A percentile compares a stretch with the other conserved stretches of the same genome.
phyloP scores from a whole-genome alignment of 306 rosid species.

The Begonia fuchsioides region DNA sequence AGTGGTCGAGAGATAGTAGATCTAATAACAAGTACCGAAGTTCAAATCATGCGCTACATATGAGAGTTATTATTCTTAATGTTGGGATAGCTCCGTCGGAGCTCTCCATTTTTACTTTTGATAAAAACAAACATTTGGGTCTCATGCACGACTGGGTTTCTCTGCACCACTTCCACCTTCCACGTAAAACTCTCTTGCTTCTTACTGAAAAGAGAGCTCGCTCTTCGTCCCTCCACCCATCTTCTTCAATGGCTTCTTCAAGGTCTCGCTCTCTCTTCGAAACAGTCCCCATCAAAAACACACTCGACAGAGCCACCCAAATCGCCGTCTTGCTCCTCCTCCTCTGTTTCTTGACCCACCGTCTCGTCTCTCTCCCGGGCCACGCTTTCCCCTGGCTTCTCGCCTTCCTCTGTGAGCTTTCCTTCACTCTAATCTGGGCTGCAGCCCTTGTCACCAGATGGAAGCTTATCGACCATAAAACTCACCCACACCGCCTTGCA shows the following conservation, averaged over 20 bases:
- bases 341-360: conserved; percentile 11
- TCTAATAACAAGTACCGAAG: too few relatives aligned
- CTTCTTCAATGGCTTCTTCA: neutral
- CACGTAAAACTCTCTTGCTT: too few relatives aligned
- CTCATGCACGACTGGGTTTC: too few relatives aligned
- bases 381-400: conserved; percentile 9
- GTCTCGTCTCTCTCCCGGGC: conserved; percentile 9
- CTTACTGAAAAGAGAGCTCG: too few relatives aligned
- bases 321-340: conserved; percentile 14
- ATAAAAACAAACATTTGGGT: too few relatives aligned
- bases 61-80: too few relatives aligned
- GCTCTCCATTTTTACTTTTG: too few relatives aligned
- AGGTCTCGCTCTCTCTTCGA: conserved; percentile 7
- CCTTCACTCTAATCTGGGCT: conserved; percentile 10
- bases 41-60: too few relatives aligned
- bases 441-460: conserved; percentile 12
- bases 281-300: neutral
- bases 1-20: too few relatives aligned
- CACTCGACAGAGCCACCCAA: conserved; percentile 3
- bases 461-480: conserved; percentile 9
- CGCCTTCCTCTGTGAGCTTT: conserved; percentile 18
- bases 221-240: neutral
- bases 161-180: too few relatives aligned
- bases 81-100: too few relatives aligned
- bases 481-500: conserved; percentile 10